Evolutionary conservation across 225 moss, liverwort and hornwort genomes (phyloP).

Genomic region (Physcomitrium patens): DNA sequence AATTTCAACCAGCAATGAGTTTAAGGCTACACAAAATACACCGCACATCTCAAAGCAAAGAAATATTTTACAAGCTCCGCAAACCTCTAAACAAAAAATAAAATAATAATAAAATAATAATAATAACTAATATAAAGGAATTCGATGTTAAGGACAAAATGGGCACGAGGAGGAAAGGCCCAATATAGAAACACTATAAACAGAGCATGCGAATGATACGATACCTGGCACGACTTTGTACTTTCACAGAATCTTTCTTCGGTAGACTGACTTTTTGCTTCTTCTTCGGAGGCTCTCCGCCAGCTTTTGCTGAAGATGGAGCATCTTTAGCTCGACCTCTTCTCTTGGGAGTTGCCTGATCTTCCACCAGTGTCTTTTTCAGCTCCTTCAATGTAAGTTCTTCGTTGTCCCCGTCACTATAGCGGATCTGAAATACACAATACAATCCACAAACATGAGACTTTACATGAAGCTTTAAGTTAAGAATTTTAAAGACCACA

Average conservation of each 20-base stretch:
- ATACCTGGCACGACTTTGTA: conserved; percentile 52
- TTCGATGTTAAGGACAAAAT: no score
- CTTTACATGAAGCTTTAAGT: background rate
- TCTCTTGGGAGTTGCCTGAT: conserved; percentile 46
- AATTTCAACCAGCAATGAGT: conserved; percentile 25
- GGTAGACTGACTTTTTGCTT: conserved; percentile 56
- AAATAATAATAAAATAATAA: no score
- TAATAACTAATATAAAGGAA: no score
- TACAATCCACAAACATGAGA: conserved; percentile 25
- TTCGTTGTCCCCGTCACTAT: conserved; percentile 55
- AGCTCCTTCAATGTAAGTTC: conserved; percentile 50
- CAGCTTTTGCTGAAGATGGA: conserved; percentile 42
- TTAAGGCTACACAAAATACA: background rate
- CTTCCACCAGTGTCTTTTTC: conserved; percentile 41
- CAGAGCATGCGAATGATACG: background rate
- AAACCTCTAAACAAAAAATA: no score
- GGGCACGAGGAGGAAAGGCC: no score
- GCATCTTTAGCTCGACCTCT: conserved; percentile 44
- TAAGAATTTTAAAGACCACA: background rate
- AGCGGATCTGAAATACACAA: conserved; percentile 42
- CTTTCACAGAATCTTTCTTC: conserved; percentile 48
- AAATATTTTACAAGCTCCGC: no score
- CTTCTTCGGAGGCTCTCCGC: conserved; percentile 46
- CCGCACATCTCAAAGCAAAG: background rate
- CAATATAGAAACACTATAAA: conserved; percentile 2